These are phyloP conservation scores for Aristolochia californica DNA, from an alignment of 164 flowering plant genomes.

Conservation along the genomic window DNA sequence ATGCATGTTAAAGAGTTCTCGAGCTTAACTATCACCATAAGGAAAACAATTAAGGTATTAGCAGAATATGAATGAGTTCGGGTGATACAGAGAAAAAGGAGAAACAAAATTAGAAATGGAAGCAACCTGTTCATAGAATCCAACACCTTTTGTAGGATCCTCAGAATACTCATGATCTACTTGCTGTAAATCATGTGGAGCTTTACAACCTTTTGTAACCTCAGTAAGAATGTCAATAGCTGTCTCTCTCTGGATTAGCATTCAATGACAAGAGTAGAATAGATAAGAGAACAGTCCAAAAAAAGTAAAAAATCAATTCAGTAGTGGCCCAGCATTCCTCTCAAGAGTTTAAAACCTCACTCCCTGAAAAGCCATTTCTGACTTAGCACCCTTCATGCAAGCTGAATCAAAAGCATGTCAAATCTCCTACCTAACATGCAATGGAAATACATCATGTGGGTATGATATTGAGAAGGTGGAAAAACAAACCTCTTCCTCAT, in stretches of 20 bases:
- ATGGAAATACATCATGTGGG: no score
- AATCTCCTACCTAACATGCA: no score
- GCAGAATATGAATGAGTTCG: no score
- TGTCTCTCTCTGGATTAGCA: conserved; percentile 1
- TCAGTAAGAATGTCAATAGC: not conserved
- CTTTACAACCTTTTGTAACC: not conserved
- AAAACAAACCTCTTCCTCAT: conserved; percentile 11
- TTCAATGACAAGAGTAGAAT: not conserved
- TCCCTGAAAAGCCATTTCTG: no score
- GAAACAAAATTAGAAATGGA: not conserved
- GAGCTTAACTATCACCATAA: not conserved
- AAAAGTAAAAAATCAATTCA: not conserved
- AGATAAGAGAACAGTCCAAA: not conserved
- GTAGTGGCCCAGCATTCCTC: no score
- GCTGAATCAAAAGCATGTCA: no score
- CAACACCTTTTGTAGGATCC: not conserved
- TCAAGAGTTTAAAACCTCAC: no score
- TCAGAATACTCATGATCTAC: not conserved
- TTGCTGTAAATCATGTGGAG: not conserved
- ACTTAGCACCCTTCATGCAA: no score
- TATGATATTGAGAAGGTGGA: not conserved
- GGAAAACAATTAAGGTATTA: no score
- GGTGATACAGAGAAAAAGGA: not conserved
- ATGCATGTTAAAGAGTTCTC: not conserved
- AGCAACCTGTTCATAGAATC: conserved; percentile 10